Conservation (phyloP, 2,329 filamentous ascomycete genomes). For the Rhynchosporium graminicola region DNA sequence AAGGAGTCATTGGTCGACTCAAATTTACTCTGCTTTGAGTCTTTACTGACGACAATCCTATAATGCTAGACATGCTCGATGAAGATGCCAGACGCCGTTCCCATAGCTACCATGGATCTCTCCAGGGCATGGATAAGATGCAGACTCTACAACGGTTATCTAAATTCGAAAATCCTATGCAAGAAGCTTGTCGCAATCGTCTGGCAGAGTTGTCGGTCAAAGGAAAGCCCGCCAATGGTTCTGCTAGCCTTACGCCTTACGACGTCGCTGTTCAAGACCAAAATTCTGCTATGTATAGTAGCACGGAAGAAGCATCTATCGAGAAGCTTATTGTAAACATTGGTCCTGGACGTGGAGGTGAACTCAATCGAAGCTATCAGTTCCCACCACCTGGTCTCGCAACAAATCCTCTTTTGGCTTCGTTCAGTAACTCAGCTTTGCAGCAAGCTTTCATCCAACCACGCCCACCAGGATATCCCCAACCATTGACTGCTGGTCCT, state of each 20-base stretch:
- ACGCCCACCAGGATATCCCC: conserved; percentile 35
- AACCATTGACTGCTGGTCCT: conserved; percentile 42
- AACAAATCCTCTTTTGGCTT: conserved; percentile 30
- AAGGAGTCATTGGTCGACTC: too few relatives aligned
- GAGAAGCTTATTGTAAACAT: not conserved
- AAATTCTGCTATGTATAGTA: not conserved
- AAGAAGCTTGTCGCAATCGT: conserved; percentile 30
- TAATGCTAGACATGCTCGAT: not conserved
- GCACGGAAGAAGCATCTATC: not conserved
- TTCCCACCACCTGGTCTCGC: conserved; percentile 34
- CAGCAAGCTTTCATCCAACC: conserved; percentile 7
- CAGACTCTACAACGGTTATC: conserved; percentile 39
- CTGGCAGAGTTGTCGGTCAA: conserved; percentile 36
- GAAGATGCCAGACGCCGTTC: not conserved
- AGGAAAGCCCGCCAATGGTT: not conserved
- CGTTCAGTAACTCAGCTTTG: conserved; percentile 12
- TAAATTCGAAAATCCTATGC: conserved; percentile 38
- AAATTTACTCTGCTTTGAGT: not conserved
- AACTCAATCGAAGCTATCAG: conserved; percentile 31
- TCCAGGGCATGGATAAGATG: conserved; percentile 38
- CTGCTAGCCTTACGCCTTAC: not conserved
- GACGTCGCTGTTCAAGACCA: conserved; percentile 9
- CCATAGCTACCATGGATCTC: conserved; percentile 8
- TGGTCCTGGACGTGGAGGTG: conserved; percentile 15
- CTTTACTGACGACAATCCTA: not conserved